These are phyloP conservation scores for Candida hispaniensis DNA, from an alignment of 805 yeast genomes.

Conservation along the genomic window DNA sequence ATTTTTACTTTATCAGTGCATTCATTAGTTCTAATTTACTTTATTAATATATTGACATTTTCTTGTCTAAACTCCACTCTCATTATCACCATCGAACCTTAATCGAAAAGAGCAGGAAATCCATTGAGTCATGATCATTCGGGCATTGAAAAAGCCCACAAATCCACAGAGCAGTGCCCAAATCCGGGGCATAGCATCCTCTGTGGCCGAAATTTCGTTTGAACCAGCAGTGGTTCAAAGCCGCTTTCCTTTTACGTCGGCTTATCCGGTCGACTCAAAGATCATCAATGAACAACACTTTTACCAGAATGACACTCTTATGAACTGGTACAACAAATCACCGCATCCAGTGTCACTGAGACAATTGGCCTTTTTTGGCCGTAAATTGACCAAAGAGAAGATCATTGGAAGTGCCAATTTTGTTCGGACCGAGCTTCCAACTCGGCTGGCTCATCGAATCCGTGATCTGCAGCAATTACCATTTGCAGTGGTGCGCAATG, in stretches of 20 bases:
- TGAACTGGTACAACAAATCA: slow-evolving; percentile 48
- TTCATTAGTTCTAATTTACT: too few relatives aligned
- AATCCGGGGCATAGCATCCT: too few relatives aligned
- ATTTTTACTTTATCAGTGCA: too few relatives aligned
- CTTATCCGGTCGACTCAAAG: slow-evolving; percentile 31
- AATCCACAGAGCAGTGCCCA: too few relatives aligned
- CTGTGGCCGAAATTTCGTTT: slow-evolving; percentile 11
- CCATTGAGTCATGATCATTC: too few relatives aligned
- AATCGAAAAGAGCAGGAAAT: too few relatives aligned
- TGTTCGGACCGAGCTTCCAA: slow-evolving; percentile 75
- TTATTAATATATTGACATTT: too few relatives aligned
- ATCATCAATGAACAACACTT: slow-evolving; percentile 63
- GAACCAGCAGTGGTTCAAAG: slow-evolving; percentile 12
- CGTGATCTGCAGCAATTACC: slow-evolving; percentile 74
- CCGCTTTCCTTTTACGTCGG: slow-evolving; percentile 16
- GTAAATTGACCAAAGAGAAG: slow-evolving; percentile 62
- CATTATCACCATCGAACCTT: too few relatives aligned
- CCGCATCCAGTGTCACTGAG: slow-evolving; percentile 87
- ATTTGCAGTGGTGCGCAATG: slow-evolving; percentile 72
- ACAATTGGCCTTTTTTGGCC: slow-evolving; percentile 85
- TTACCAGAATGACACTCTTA: slow-evolving; percentile 65
- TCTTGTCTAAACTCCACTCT: too few relatives aligned
- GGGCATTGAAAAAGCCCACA: too few relatives aligned
- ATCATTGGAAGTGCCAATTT: slow-evolving; percentile 77
- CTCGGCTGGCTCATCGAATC: slow-evolving; percentile 70